Percentiles rank a stretch among this genome's conserved stretches.
These are phyloP conservation scores for Zygosaccharomyces rouxii DNA, from an alignment of 805 yeast species.

Conservation along the genomic window DNA sequence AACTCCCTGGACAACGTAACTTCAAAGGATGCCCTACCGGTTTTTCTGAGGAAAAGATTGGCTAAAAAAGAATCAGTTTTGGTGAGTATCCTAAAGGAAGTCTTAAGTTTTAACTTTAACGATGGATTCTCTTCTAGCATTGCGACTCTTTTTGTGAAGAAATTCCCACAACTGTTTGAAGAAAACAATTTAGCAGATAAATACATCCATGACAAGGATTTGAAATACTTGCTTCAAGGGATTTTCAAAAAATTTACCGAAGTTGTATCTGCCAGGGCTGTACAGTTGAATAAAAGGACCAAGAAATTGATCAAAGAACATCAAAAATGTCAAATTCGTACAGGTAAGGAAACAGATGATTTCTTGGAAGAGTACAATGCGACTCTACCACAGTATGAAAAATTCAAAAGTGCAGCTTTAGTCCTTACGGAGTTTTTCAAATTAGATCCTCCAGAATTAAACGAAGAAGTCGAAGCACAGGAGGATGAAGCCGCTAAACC, in stretches of 20 bases:
- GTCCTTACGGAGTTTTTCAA: constrained; percentile 42
- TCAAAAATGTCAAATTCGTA: constrained; percentile 55
- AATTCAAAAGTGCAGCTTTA: constrained; percentile 42
- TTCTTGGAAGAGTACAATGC: constrained; percentile 36
- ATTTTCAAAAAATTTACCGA: constrained; percentile 42
- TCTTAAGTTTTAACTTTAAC: constrained; percentile 40
- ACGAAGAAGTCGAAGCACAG: constrained; percentile 23
- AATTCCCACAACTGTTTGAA: constrained; percentile 39
- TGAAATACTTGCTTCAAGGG: constrained; percentile 32
- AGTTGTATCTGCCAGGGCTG: constrained; percentile 39
- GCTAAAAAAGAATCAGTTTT: constrained; percentile 39
- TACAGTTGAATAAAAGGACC: constrained; percentile 36
- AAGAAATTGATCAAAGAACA: constrained; percentile 38
- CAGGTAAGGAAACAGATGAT: constrained; percentile 52
- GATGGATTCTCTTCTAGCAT: constrained; percentile 36
- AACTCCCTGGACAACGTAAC: constrained; percentile 42
- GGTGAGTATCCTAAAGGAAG: constrained; percentile 42
- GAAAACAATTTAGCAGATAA: constrained; percentile 25
- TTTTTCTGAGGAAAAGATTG: constrained; percentile 37
- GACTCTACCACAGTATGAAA: constrained; percentile 38
- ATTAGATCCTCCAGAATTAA: constrained; percentile 37
- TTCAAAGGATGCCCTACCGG: constrained; percentile 40
- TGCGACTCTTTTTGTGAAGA: constrained; percentile 47
- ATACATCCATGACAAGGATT: constrained; percentile 28
- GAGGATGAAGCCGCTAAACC: constrained; percentile 29